Conservation (phyloP, 805 yeast species). For the Pichia sporocuriosa region DNA sequence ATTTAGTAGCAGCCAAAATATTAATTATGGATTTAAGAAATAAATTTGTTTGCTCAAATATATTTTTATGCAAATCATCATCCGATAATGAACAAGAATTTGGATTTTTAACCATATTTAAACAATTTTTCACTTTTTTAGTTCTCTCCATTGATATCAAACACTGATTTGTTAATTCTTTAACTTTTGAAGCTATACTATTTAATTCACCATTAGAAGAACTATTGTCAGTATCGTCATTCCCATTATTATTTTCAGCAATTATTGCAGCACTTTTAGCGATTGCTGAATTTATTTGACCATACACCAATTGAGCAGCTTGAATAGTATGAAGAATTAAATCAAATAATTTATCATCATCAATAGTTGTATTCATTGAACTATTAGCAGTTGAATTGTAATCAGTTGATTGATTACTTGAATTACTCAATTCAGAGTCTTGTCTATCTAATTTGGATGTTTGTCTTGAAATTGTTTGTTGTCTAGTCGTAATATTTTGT, state of each 20-base stretch:
- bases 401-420: slow-evolving; percentile 10
- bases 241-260: slow-evolving; percentile 28
- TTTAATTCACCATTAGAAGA: slow-evolving; percentile 5
- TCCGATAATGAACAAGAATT: slow-evolving; percentile 9
- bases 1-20: slow-evolving; percentile 76
- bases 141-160: slow-evolving; percentile 79
- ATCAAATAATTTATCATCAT: slow-evolving; percentile 26
- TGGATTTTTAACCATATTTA: slow-evolving; percentile 40
- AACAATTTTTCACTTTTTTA: slow-evolving; percentile 49
- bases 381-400: not conserved
- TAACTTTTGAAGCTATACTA: slow-evolving; percentile 53
- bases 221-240: not conserved
- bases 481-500: slow-evolving; percentile 4
- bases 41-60: slow-evolving; percentile 81
- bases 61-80: slow-evolving; percentile 50
- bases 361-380: slow-evolving; percentile 12
- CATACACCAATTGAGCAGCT: slow-evolving; percentile 69
- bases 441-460: slow-evolving; percentile 21
- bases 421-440: slow-evolving; percentile 25
- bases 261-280: slow-evolving; percentile 54
- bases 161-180: slow-evolving; percentile 73
- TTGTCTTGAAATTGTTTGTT: slow-evolving; percentile 4
- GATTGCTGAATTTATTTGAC: slow-evolving; percentile 64
- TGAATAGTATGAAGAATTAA: slow-evolving; percentile 27
- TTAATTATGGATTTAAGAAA: slow-evolving; percentile 79